phyloP scores from a whole-genome alignment of 805 yeast species.

The Candida maltosa region DNA sequence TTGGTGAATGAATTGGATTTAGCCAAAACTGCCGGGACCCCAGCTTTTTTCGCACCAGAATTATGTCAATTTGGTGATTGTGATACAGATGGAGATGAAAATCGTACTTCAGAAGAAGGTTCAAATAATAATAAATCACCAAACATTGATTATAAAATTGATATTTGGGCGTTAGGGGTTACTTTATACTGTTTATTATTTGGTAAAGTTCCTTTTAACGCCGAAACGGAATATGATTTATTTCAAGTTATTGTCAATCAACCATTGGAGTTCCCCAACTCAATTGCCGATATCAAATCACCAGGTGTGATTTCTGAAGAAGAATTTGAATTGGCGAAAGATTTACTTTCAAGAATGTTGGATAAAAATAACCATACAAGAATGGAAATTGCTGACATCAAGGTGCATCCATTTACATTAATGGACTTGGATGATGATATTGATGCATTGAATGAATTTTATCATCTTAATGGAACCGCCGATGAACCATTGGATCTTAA shows the following conservation, averaged over 20 bases:
- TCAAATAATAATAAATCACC: conserved; percentile 21
- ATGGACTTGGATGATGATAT: conserved; percentile 38
- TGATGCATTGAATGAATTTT: conserved; percentile 32
- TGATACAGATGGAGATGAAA: conserved; percentile 1
- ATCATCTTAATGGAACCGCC: conserved; percentile 23
- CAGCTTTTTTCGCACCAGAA: conserved; percentile 96
- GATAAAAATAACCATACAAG: conserved; percentile 69
- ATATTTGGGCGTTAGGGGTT: conserved; percentile 97
- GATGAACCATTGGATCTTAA: conserved; percentile 10
- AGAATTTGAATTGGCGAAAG: conserved; percentile 49
- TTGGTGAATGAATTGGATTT: conserved; percentile 63
- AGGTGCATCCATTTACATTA: conserved; percentile 65
- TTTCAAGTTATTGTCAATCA: conserved; percentile 76
- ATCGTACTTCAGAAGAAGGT: conserved; percentile 1
- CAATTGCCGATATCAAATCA: conserved; percentile 30
- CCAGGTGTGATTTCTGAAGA: conserved; percentile 36
- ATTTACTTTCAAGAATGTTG: conserved; percentile 59
- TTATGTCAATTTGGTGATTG: conserved; percentile 54
- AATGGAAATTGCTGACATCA: conserved; percentile 67
- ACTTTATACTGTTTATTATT: conserved; percentile 84
- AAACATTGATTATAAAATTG: conserved; percentile 76
- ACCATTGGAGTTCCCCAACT: conserved; percentile 54
- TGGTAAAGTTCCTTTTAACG: conserved; percentile 87
- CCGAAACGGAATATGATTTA: conserved; percentile 79
- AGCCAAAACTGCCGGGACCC: conserved; percentile 96